Evolutionary conservation across 108 stramenopile species (phyloP).

Genomic region (Nitzschia putrida): DNA sequence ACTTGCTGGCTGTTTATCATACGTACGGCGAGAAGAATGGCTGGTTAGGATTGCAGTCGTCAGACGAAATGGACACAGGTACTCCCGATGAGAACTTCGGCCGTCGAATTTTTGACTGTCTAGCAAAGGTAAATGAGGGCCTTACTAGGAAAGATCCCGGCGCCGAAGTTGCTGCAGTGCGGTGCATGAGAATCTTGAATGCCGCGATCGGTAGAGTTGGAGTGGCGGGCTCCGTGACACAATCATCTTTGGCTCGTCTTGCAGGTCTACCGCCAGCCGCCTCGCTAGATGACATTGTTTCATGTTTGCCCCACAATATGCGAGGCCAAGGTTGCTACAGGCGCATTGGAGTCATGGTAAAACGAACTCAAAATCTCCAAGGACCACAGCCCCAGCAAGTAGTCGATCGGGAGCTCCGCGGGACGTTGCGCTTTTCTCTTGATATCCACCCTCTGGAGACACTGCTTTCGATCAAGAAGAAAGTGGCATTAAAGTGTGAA

Average conservation of each 20-base stretch:
- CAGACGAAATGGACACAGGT: constrained; percentile 33
- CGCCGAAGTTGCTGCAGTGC: constrained; percentile 69
- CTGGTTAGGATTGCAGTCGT: background rate
- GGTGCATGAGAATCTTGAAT: constrained; percentile 83
- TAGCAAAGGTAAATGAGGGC: constrained; percentile 64
- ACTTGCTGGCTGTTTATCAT: constrained; percentile 74
- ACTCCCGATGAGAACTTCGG: constrained; percentile 37
- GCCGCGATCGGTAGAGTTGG: constrained; percentile 66
- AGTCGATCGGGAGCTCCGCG: constrained; percentile 12
- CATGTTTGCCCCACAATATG: constrained; percentile 72
- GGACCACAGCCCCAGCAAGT: constrained; percentile 6
- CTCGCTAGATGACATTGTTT: constrained; percentile 40
- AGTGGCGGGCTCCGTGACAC: constrained; percentile 53
- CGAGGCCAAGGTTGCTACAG: constrained; percentile 73
- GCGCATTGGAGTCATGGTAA: constrained; percentile 61
- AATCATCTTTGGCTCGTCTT: constrained; percentile 55
- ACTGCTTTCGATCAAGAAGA: constrained; percentile 60
- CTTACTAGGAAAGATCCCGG: constrained; percentile 46
- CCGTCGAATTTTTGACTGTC: constrained; percentile 65
- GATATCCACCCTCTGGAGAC: constrained; percentile 88
- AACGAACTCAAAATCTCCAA: constrained; percentile 36
- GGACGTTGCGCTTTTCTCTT: constrained; percentile 58
- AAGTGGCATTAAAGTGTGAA: constrained; percentile 65
- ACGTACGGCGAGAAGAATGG: constrained; percentile 15
- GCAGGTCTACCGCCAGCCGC: constrained; percentile 29